A percentile compares a stretch with the other conserved stretches of the same genome.
phyloP scores from a whole-genome alignment of 1,139 yeast genomes.

The Geotrichum macrosporum region DNA sequence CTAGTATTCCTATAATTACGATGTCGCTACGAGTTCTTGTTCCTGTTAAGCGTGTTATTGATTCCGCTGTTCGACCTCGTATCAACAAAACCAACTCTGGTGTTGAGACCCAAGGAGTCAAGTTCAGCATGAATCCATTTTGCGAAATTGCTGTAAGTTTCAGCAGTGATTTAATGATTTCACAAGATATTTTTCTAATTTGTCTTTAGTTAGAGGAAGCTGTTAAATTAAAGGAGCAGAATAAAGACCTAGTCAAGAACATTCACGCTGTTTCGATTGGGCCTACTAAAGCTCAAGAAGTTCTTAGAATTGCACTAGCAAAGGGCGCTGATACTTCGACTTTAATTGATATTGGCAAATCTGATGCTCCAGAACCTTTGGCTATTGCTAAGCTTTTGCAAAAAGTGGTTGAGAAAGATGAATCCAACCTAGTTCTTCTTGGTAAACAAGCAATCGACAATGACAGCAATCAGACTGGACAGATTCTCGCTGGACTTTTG shows the following conservation, averaged over 20 bases:
- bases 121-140: constrained; percentile 92
- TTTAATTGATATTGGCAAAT: constrained; percentile 65
- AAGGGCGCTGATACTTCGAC: constrained; percentile 90
- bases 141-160: constrained; percentile 77
- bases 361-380: constrained; percentile 79
- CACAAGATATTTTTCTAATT: too few species aligned
- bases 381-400: constrained; percentile 81
- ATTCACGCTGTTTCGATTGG: constrained; percentile 95
- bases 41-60: constrained; percentile 93
- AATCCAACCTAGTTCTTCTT: constrained; percentile 72
- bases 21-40: constrained; percentile 64
- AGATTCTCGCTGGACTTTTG: constrained; percentile 88
- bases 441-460: constrained; percentile 98
- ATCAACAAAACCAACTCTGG: constrained; percentile 84
- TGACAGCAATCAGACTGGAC: constrained; percentile 95
- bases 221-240: constrained; percentile 62
- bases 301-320: constrained; percentile 84
- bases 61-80: constrained; percentile 88
- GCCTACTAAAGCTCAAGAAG: constrained; percentile 79
- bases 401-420: constrained; percentile 64
- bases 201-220: constrained; percentile 66
- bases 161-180: too few species aligned
- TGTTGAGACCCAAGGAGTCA: constrained; percentile 84
- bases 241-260: constrained; percentile 67
- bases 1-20: neutral